A percentile compares a stretch with the other conserved stretches of the same genome.
Conservation (phyloP, 108 stramenopile genomes). For the Seminavis robusta region DNA sequence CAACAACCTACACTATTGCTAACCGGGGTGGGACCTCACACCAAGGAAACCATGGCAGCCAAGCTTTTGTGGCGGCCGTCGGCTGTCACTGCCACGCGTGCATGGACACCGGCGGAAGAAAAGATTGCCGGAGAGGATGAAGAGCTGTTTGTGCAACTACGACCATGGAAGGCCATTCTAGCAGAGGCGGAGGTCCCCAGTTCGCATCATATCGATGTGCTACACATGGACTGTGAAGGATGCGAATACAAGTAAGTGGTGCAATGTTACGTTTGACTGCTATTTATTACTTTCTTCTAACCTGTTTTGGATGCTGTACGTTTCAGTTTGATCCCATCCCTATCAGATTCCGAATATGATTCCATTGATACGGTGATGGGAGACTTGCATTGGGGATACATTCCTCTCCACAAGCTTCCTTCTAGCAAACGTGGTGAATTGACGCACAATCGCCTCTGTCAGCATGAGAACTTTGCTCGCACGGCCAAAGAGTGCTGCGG, state of each 20-base stretch:
- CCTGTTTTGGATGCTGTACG: too few relatives aligned
- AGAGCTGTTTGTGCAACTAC: constrained; percentile 60
- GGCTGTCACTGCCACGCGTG: constrained; percentile 56
- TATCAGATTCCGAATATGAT: constrained; percentile 63
- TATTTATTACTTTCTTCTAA: too few relatives aligned
- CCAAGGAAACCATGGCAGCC: constrained; percentile 60
- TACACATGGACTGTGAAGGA: constrained; percentile 77
- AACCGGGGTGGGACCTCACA: constrained; percentile 71
- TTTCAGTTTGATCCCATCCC: constrained; percentile 60
- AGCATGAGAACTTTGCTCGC: constrained; percentile 73
- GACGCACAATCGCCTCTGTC: constrained; percentile 71
- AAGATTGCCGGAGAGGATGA: constrained; percentile 35
- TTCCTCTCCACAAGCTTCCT: constrained; percentile 58
- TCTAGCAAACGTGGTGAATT: constrained; percentile 41
- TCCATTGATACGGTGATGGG: constrained; percentile 64
- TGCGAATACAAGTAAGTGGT: constrained; percentile 88
- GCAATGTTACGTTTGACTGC: too few relatives aligned
- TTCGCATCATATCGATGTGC: constrained; percentile 49
- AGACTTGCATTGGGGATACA: constrained; percentile 77
- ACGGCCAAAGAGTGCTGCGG: constrained; percentile 73
- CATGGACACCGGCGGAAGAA: constrained; percentile 64
- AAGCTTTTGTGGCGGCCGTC: constrained; percentile 72
- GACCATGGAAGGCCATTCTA: constrained; percentile 51
- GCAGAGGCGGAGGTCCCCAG: constrained; percentile 53
- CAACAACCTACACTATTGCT: constrained; percentile 33